phyloP scores from a whole-genome alignment of 306 rosid genomes.

The Rosa rugosa region DNA sequence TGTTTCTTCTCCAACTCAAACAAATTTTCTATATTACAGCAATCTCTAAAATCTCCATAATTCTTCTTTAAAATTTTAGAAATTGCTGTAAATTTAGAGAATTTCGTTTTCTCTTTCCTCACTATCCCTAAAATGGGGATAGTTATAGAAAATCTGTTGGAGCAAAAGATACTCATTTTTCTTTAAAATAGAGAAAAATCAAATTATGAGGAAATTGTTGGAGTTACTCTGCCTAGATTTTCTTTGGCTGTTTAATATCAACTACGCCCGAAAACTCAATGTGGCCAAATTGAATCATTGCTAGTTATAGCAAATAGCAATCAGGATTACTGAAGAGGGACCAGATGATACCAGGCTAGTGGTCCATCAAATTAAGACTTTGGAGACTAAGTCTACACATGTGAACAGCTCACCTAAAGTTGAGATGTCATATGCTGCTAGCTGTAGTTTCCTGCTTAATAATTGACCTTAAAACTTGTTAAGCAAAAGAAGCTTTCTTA shows the following conservation, averaged over 20 bases:
- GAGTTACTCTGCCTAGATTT: background rate
- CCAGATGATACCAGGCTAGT: conserved; percentile 8
- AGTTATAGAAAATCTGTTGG: too few relatives aligned
- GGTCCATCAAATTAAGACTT: conserved; percentile 34
- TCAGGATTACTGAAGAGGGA: conserved; percentile 1
- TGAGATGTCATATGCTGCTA: conserved; percentile 34
- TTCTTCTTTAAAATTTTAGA: too few relatives aligned
- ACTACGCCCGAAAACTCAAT: background rate
- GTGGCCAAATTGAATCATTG: conserved; percentile 12
- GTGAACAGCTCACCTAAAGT: conserved; percentile 54
- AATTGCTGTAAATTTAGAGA: too few relatives aligned
- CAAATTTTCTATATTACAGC: too few relatives aligned
- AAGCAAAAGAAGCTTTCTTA: conserved; percentile 29
- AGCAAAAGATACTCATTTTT: too few relatives aligned
- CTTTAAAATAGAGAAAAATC: too few relatives aligned
- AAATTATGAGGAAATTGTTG: too few relatives aligned
- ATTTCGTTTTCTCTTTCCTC: too few relatives aligned
- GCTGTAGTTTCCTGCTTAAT: conserved; percentile 23
- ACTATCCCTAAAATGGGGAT: too few relatives aligned
- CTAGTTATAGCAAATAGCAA: conserved; percentile 14
- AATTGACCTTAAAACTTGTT: conserved; percentile 21
- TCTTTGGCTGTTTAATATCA: background rate
- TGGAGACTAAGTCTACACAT: conserved; percentile 33
- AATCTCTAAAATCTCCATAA: too few relatives aligned
- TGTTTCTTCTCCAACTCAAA: too few relatives aligned